Conservation (phyloP, 495 filamentous ascomycete species). For the Lentithecium fluviatile region DNA sequence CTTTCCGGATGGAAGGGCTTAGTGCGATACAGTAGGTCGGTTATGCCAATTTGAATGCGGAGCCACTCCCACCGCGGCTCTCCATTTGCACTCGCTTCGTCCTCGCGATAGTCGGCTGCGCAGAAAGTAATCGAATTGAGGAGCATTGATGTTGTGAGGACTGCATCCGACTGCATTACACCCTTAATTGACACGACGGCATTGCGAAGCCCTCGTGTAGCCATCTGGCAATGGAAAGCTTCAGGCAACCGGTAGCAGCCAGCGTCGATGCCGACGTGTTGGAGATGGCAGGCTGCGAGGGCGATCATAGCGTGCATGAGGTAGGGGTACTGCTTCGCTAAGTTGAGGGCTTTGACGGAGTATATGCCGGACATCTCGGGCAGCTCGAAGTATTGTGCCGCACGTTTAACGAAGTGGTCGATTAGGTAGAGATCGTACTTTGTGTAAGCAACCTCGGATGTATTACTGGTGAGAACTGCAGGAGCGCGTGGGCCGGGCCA, state of each 20-base stretch:
- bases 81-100: background rate
- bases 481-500: background rate
- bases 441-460: background rate
- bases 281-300: conserved; percentile 3
- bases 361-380: background rate
- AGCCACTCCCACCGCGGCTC: background rate
- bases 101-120: conserved; percentile 3
- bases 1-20: conserved; percentile 1
- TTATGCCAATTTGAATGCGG: conserved; percentile 6
- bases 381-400: background rate
- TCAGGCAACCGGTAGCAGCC: background rate
- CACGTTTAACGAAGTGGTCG: background rate
- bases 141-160: conserved; percentile 4
- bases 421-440: conserved; percentile 5
- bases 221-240: background rate
- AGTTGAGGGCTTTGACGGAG: background rate
- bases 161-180: background rate
- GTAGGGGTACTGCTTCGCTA: background rate
- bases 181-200: background rate
- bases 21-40: background rate
- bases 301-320: conserved; percentile 10
- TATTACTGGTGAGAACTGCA: background rate
- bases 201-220: background rate
- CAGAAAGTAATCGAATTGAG: conserved; percentile 3
- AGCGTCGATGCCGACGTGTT: conserved; percentile 4